phyloP scores from a whole-genome alignment of 805 yeast species.

The Danielozyma ontarioensis region DNA sequence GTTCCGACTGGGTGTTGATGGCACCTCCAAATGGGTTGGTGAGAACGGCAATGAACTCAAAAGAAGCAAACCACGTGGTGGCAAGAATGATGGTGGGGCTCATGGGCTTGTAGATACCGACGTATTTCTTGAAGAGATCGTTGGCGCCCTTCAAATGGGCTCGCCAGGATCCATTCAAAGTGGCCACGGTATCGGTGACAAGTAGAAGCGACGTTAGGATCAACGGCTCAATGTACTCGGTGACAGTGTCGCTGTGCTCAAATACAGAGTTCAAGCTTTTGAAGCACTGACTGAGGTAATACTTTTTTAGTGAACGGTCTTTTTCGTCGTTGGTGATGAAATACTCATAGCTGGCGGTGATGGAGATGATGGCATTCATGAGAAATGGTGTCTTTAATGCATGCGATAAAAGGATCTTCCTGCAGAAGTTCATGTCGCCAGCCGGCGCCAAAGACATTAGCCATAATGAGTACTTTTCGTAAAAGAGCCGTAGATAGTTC shows the following conservation, averaged over 20 bases:
- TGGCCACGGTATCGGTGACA: neutral
- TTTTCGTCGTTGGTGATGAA: constrained; percentile 4
- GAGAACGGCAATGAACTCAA: constrained; percentile 17
- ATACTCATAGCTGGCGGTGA: constrained; percentile 13
- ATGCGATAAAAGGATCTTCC: constrained; percentile 9
- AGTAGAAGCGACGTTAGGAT: neutral
- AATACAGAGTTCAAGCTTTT: constrained; percentile 9
- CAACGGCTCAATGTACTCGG: neutral
- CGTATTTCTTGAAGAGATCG: constrained; percentile 17
- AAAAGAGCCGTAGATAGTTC: constrained; percentile 11
- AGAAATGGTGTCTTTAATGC: constrained; percentile 10
- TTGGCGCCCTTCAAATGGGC: constrained; percentile 22
- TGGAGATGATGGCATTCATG: constrained; percentile 11
- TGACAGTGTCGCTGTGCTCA: neutral
- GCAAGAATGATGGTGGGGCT: constrained; percentile 8
- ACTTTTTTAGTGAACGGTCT: constrained; percentile 7
- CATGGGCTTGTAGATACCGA: constrained; percentile 1
- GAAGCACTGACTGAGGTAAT: constrained; percentile 8
- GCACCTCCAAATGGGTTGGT: constrained; percentile 12
- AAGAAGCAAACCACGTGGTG: constrained; percentile 22
- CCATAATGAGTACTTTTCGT: constrained; percentile 13
- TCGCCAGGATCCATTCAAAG: constrained; percentile 12
- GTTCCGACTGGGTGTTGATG: constrained; percentile 1
- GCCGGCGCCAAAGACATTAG: constrained; percentile 9
- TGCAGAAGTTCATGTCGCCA: constrained; percentile 10